Percentiles rank a stretch among this genome's conserved stretches.
phyloP scores from a whole-genome alignment of 371 early-diverging fungal species.

The Mortierella sp. region DNA sequence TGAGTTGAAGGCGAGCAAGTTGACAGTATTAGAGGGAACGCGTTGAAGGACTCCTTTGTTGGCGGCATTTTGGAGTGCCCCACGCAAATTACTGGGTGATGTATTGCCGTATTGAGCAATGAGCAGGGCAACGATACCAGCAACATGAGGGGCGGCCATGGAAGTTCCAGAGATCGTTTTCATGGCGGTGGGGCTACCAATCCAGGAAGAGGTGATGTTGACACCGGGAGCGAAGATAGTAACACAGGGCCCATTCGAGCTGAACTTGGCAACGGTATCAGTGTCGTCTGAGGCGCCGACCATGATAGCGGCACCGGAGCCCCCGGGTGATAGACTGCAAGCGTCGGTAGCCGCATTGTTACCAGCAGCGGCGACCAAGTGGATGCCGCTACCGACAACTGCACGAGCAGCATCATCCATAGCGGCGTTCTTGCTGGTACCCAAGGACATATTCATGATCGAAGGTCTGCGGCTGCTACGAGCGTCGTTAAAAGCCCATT shows the following conservation, averaged over 20 bases:
- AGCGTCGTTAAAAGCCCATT: slow-evolving; percentile 71
- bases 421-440: slow-evolving; percentile 36
- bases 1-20: no score
- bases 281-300: slow-evolving; percentile 70
- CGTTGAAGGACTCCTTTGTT: no score
- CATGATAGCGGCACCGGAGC: slow-evolving; percentile 68
- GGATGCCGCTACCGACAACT: slow-evolving; percentile 60
- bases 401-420: slow-evolving; percentile 58
- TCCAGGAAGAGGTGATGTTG: slow-evolving; percentile 47
- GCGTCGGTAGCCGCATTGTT: slow-evolving; percentile 58
- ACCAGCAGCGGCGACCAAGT: slow-evolving; percentile 78
- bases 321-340: slow-evolving; percentile 76
- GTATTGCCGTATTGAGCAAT: slow-evolving; percentile 7
- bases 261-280: slow-evolving; percentile 61
- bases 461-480: slow-evolving; percentile 48
- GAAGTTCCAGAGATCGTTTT: no score
- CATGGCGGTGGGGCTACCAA: no score
- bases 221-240: slow-evolving; percentile 69
- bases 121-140: slow-evolving; percentile 47
- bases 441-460: slow-evolving; percentile 72
- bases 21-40: no score
- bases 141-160: slow-evolving; percentile 50
- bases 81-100: no score
- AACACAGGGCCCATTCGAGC: slow-evolving; percentile 71
- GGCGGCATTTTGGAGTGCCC: no score